These are phyloP conservation scores for Senecio squalidus DNA, from an alignment of 140 eudicot species.

Conservation along the genomic window DNA sequence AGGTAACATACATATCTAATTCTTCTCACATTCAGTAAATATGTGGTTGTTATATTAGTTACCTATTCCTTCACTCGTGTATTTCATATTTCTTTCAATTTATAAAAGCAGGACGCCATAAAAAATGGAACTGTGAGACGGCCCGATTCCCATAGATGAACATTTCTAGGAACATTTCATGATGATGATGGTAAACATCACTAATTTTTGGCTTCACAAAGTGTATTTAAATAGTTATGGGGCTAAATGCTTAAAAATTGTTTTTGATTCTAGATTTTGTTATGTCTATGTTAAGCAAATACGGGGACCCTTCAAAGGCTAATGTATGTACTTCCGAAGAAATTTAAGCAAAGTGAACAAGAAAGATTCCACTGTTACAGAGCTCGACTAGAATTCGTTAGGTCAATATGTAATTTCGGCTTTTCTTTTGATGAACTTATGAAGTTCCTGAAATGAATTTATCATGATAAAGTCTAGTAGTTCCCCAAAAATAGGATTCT, in stretches of 20 bases:
- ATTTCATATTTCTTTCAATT: not conserved
- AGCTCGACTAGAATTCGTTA: not conserved
- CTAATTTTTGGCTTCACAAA: not conserved
- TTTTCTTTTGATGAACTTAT: constrained; percentile 8
- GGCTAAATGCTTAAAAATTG: not conserved
- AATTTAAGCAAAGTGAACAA: constrained; percentile 5
- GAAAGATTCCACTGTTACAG: not conserved
- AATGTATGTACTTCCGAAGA: constrained; percentile 1
- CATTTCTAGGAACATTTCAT: constrained; percentile 5
- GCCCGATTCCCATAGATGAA: constrained; percentile 18
- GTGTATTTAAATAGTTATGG: not conserved
- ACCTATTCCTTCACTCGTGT: constrained; percentile 8
- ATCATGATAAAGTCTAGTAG: constrained; percentile 8
- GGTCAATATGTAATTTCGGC: constrained; percentile 3
- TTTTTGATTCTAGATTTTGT: not conserved
- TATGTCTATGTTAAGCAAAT: not conserved
- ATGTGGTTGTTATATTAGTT: not conserved
- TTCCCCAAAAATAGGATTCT: constrained; percentile 10
- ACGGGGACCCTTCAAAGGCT: not conserved
- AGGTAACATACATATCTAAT: constrained; percentile 28
- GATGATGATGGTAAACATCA: constrained; percentile 1
- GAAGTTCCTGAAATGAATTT: constrained; percentile 12
- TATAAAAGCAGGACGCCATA: constrained; percentile 13
- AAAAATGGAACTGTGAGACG: constrained; percentile 16
- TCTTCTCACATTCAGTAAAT: not conserved